Conservation (phyloP, 345 rosid species). For the Combretum micranthum region DNA sequence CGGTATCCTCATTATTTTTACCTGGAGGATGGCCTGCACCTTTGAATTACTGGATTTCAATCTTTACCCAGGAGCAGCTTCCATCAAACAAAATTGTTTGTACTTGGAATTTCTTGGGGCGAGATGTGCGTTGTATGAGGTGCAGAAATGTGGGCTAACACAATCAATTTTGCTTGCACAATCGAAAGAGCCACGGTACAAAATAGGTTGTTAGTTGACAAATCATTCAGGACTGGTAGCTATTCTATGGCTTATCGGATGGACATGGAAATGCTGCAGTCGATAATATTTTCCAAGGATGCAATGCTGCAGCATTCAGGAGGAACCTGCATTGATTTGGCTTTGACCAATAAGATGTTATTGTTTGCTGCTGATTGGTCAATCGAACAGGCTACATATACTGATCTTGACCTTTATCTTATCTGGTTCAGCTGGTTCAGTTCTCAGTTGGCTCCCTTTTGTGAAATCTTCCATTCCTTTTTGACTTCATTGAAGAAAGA, state of each 20-base stretch:
- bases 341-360: conserved; percentile 41
- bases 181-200: no score
- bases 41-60: conserved; percentile 45
- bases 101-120: conserved; percentile 76
- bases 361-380: conserved; percentile 74
- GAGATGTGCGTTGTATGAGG: conserved; percentile 37
- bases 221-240: no score
- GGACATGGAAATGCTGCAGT: conserved; percentile 26
- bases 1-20: conserved; percentile 34
- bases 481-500: conserved; percentile 39
- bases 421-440: conserved; percentile 63
- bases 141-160: no score
- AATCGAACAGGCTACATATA: conserved; percentile 72
- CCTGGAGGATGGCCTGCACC: conserved; percentile 94
- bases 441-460: conserved; percentile 37
- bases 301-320: conserved; percentile 10
- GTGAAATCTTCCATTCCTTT: conserved; percentile 38
- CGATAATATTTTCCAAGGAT: conserved; percentile 39
- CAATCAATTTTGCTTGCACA: no score
- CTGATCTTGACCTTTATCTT: conserved; percentile 61
- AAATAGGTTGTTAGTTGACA: no score
- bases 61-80: conserved; percentile 55
- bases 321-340: conserved; percentile 17
- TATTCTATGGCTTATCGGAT: background rate
- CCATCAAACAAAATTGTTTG: conserved; percentile 71